phyloP scores from a whole-genome alignment of 768 basidiomycete genomes.

The Lactifluus piperatus region DNA sequence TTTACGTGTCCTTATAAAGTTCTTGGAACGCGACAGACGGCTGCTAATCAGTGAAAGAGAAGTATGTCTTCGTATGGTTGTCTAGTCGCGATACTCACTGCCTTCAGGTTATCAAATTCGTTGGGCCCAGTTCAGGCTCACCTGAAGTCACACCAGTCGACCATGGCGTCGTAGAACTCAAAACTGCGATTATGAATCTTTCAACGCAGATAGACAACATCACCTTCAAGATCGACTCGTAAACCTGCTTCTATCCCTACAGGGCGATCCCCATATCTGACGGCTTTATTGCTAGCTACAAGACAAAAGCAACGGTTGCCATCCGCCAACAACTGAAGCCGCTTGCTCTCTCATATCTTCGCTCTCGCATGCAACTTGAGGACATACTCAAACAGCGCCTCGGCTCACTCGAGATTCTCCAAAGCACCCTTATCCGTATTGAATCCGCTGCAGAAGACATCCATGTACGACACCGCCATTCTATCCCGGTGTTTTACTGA shows the following conservation, averaged over 20 bases:
- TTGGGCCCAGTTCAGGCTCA: conserved; percentile 34
- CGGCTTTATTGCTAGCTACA: conserved; percentile 40
- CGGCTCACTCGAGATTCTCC: conserved; percentile 62
- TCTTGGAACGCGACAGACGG: conserved; percentile 66
- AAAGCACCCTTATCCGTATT: conserved; percentile 68
- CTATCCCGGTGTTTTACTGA: not conserved
- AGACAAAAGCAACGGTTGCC: conserved; percentile 53
- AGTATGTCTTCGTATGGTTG: conserved; percentile 33
- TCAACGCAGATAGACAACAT: conserved; percentile 60
- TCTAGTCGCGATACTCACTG: not conserved
- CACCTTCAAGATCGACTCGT: conserved; percentile 69
- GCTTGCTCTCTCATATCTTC: conserved; percentile 67
- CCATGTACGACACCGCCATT: conserved; percentile 42
- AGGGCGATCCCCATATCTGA: not conserved
- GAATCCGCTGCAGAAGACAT: conserved; percentile 87
- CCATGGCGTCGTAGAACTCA: conserved; percentile 71
- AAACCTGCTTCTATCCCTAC: conserved; percentile 21
- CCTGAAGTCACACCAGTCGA: conserved; percentile 68
- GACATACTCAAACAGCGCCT: conserved; percentile 69
- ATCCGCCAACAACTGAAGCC: conserved; percentile 63
- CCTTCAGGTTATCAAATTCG: conserved; percentile 76
- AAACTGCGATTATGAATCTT: conserved; percentile 57
- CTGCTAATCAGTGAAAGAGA: conserved; percentile 57
- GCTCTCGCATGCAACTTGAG: conserved; percentile 73
- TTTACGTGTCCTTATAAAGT: conserved; percentile 61